These are phyloP conservation scores for Basipetospora chlamydospora DNA, from an alignment of 2,329 filamentous ascomycete species.

Conservation along the genomic window DNA sequence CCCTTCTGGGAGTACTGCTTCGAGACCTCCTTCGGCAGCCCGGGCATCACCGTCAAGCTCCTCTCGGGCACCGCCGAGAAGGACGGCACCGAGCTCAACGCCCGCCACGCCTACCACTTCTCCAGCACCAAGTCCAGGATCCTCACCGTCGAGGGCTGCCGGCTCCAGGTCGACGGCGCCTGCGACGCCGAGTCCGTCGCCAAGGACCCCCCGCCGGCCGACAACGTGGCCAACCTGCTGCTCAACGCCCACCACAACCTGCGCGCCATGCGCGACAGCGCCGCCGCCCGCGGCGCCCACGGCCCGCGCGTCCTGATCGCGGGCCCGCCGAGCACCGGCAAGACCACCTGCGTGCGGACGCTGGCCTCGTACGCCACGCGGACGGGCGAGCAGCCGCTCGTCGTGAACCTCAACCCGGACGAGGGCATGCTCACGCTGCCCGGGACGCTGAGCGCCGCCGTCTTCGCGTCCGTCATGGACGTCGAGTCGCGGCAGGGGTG, in stretches of 20 bases:
- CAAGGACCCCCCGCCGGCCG: slow-evolving; percentile 52
- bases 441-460: slow-evolving; percentile 72
- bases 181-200: slow-evolving; percentile 40
- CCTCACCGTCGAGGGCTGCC: slow-evolving; percentile 84
- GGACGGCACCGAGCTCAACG: slow-evolving; percentile 86
- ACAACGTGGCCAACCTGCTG: slow-evolving; percentile 68
- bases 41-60: slow-evolving; percentile 39
- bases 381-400: slow-evolving; percentile 57
- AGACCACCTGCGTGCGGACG: slow-evolving; percentile 66
- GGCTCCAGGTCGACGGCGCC: slow-evolving; percentile 58
- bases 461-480: slow-evolving; percentile 77
- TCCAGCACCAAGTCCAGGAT: slow-evolving; percentile 73
- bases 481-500: slow-evolving; percentile 66
- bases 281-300: slow-evolving; percentile 29
- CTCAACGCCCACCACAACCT: slow-evolving; percentile 82
- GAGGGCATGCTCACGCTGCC: slow-evolving; percentile 68
- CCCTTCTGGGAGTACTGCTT: slow-evolving; percentile 55
- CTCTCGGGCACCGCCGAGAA: slow-evolving; percentile 76
- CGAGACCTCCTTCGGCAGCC: slow-evolving; percentile 41
- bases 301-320: slow-evolving; percentile 77
- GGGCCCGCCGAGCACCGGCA: slow-evolving; percentile 65
- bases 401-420: slow-evolving; percentile 71
- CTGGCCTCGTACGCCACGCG: slow-evolving; percentile 69
- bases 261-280: slow-evolving; percentile 53
- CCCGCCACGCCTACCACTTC: slow-evolving; percentile 67